A percentile compares a stretch with the other conserved stretches of the same genome.
phyloP scores from a whole-genome alignment of 2,329 filamentous ascomycete species.

The Botryosphaeria dothidea region DNA sequence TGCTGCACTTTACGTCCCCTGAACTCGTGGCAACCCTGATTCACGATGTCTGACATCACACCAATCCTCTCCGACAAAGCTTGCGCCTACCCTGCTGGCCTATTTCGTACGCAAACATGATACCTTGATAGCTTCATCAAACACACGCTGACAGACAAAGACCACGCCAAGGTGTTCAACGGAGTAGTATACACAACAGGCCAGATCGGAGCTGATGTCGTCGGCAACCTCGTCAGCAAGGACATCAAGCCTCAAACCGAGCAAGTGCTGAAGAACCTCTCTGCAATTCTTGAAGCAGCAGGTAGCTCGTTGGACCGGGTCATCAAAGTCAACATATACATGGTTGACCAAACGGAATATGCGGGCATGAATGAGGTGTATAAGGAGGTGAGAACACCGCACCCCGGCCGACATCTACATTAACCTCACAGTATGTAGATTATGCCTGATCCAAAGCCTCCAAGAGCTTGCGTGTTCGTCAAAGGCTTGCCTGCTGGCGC shows the following conservation, averaged over 20 bases:
- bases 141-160: not conserved
- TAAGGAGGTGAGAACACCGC: slow-evolving; percentile 14
- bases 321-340: slow-evolving; percentile 33
- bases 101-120: not conserved
- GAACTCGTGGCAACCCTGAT: not conserved
- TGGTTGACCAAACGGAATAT: slow-evolving; percentile 32
- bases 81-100: slow-evolving; percentile 8
- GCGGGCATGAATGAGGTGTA: slow-evolving; percentile 38
- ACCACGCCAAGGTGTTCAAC: slow-evolving; percentile 5
- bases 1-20: not conserved
- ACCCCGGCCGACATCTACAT: too few relatives aligned
- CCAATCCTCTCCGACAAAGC: slow-evolving; percentile 10
- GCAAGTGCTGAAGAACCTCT: slow-evolving; percentile 31
- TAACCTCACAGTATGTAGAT: not conserved
- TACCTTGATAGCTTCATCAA: not conserved
- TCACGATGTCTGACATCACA: not conserved
- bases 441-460: slow-evolving; percentile 19
- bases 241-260: slow-evolving; percentile 14
- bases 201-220: slow-evolving; percentile 3
- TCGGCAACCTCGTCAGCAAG: slow-evolving; percentile 3
- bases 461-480: slow-evolving; percentile 19
- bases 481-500: slow-evolving; percentile 17
- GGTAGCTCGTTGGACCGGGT: slow-evolving; percentile 31
- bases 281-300: slow-evolving; percentile 31
- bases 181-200: slow-evolving; percentile 2